Base-by-base conservation (phyloP, 768 basidiomycete species). In the Paxillus rubicundulus region DNA sequence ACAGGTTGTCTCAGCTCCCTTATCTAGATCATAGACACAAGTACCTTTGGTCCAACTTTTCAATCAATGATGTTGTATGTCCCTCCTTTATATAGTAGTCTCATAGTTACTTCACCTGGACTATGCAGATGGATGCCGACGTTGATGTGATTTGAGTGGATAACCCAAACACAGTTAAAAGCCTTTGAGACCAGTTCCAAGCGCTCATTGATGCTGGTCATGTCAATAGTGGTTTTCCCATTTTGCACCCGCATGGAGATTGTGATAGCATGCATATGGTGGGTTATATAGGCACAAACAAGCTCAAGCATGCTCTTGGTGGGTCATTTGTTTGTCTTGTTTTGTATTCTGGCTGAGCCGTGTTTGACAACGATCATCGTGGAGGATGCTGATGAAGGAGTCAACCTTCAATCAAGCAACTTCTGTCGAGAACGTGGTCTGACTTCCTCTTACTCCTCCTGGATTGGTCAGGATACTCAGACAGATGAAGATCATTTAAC, bases 281-380 rank as follows among this genome's bases (percentile, higher is more conserved):
- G 34, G 97, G 94, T 7, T 95, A 95, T 66, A 87, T 98, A 53
- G 92, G 93, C 0, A 82, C 85, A 27, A 95, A 87, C 61, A 97
- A 99, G 70, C 80, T 99, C 13, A 93, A 97, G 62, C 93, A 98
- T 69, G 94, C 92, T 5, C 73, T 99, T 4, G 81, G 89, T 92
- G 68, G 49, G 85, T 77, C 17, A 18, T 46, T 33, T 18, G 27
- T 49, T 27, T 39, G 21, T 49, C 42, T 4, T 14, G 12, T 20
- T 45, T 12, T 27, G 5, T 45, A 12, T 12, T 7, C 27, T 21
- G 42, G 12, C n/a, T 53, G 41, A 54, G 40, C 46, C 42, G 9
- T 8, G 5, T 51, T 37, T 43, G 47, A n/a, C 58, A 92, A 89
- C 79, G 51, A 78, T 90, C 37, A 83, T 92, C n/a, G 82, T 86